Percentiles rank a stretch among this genome's conserved stretches.
Conservation (phyloP, 345 rosid species). For the Corchorus olitorius region DNA sequence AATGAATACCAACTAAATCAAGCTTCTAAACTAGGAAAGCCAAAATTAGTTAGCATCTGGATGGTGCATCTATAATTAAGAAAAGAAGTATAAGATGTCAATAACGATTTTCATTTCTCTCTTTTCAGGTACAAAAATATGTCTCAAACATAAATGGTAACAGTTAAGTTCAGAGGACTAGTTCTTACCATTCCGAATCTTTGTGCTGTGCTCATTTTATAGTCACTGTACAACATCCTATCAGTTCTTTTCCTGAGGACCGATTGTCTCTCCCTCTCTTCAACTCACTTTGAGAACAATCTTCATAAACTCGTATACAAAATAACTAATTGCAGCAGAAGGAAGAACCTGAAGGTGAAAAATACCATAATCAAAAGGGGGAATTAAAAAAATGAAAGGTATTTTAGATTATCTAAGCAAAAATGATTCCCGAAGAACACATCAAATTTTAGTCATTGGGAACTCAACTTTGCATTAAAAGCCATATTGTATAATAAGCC, state of each 20-base stretch:
- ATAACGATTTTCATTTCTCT: conserved; percentile 2
- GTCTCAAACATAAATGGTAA: conserved; percentile 16
- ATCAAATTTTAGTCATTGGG: neutral
- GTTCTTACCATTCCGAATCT: conserved; percentile 28
- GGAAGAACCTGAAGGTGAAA: conserved; percentile 73
- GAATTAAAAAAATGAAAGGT: conserved; percentile 1
- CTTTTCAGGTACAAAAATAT: conserved; percentile 20
- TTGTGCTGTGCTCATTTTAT: conserved; percentile 23
- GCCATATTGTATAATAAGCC: neutral
- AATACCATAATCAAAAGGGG: neutral
- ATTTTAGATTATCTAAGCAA: neutral
- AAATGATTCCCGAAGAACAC: neutral
- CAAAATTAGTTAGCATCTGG: neutral
- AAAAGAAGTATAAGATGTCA: conserved; percentile 9
- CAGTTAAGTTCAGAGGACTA: conserved; percentile 21
- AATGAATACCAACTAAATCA: neutral
- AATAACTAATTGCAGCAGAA: conserved; percentile 81
- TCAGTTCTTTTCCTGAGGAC: conserved; percentile 19
- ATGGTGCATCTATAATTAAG: conserved; percentile 16
- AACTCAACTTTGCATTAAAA: neutral
- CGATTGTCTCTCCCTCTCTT: conserved; percentile 25
- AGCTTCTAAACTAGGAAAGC: neutral
- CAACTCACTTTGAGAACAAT: conserved; percentile 73
- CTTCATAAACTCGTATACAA: conserved; percentile 87
- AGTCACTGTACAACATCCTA: conserved; percentile 24